Evolutionary conservation across 768 basidiomycete genomes (phyloP), one percentile per base, ranked within the genome.

Genomic region (Boletus rubescentipes): DNA sequence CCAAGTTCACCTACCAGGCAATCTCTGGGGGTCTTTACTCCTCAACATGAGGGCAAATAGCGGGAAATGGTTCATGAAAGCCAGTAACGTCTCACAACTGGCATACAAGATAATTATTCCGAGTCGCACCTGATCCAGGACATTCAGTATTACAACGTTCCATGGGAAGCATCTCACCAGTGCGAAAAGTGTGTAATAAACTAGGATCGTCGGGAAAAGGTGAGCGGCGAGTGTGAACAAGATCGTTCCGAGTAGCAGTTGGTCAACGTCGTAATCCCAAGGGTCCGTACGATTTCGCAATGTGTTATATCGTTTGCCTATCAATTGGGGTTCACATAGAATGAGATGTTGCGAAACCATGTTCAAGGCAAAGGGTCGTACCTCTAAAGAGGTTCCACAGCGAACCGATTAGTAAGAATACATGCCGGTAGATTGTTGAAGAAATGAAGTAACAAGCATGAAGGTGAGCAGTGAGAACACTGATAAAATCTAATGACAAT

Each of bases 371-470:
- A 45, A 46, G 40, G 11, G 2, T 55, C 76, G 42, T 49, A 89
- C 94, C 96, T 72, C 93, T 78, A 67, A 98, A 97, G 20, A 98
- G 79, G 64, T 91, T 91, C 85, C 91, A 96, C 31, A 98, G 70
- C 1, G 84, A 89, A 34, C 79, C 80, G 18, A 80, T 76, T 23
- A 78, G 79, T 23, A 73, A 74, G 39, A 87, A 74, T 61, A 84
- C 82, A 56, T 76, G 80, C 44, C 75, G 77, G 63, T 88, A 94
- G 2, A 90, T 78, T 1, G 70, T 63, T 4, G 82, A 76, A 4
- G 87, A 79, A 32, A 89, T 64, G 36, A 80, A 68, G 67, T 94
- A 91, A 58, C 85, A 88, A 4, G 86, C 55, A 45, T 83, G 79
- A 12, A 95, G 73, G 63, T 96, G 94, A 0, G 80, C 68, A 0